Percentiles rank a stretch among this genome's conserved stretches.
Evolutionary conservation across 2,329 filamentous ascomycete species (phyloP).

Genomic region (Scedosporium boydii): DNA sequence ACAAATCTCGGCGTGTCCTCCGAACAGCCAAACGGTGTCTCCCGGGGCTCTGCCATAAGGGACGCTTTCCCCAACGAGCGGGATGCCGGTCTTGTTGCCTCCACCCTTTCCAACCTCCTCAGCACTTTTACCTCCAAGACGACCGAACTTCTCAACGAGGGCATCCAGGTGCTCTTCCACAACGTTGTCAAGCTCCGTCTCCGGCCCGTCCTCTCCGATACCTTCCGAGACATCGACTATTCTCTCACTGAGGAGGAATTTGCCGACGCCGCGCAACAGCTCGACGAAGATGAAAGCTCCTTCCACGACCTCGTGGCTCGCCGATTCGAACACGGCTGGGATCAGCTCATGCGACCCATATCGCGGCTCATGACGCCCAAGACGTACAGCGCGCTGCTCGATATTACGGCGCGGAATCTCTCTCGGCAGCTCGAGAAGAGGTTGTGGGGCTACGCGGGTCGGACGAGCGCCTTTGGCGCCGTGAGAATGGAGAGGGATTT

Average conservation of each 20-base stretch:
- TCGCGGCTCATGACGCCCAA: constrained; percentile 71
- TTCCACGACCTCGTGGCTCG: constrained; percentile 60
- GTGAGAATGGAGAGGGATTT: constrained; percentile 80
- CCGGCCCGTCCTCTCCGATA: constrained; percentile 73
- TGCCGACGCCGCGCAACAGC: constrained; percentile 42
- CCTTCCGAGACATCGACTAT: constrained; percentile 90
- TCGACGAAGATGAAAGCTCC: constrained; percentile 43
- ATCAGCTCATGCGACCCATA: constrained; percentile 74
- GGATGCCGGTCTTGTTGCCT: constrained; percentile 61
- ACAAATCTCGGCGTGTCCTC: constrained; percentile 41
- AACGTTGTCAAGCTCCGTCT: constrained; percentile 80
- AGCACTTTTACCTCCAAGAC: constrained; percentile 68
- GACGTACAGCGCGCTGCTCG: constrained; percentile 68
- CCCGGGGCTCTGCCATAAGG: constrained; percentile 36
- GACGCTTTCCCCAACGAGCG: constrained; percentile 72
- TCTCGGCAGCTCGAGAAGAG: constrained; percentile 77
- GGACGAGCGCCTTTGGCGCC: constrained; percentile 72
- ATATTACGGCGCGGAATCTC: constrained; percentile 64
- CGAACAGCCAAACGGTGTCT: constrained; percentile 16
- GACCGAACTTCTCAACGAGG: constrained; percentile 72
- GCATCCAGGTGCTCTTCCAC: constrained; percentile 75
- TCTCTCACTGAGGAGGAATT: constrained; percentile 54
- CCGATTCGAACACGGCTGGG: constrained; percentile 80
- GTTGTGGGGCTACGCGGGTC: constrained; percentile 69
- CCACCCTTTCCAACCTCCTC: constrained; percentile 59